Evolutionary conservation across 768 basidiomycete genomes (phyloP), one percentile per base, ranked within the genome.

Genomic region (Lentinula detonsa): DNA sequence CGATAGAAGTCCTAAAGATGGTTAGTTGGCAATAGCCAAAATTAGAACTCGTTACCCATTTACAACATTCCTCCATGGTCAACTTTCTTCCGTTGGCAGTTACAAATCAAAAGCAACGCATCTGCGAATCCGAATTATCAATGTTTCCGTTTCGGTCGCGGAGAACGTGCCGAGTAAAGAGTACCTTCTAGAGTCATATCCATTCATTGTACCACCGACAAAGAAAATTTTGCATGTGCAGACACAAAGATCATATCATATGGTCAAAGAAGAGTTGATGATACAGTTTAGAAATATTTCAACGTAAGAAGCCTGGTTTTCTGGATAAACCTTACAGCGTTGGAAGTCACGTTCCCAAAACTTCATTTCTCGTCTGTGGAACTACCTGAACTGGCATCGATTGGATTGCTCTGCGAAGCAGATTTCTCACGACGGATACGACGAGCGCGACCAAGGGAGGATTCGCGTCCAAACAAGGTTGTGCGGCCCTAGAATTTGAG

Each of bases 391-490:
- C 46, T 48, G 21, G 21, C 46, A 23, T 48, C 21, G 8, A 23
- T 11, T 48, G 46, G 46, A 48, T 18, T 5, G 13, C 37, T 39
- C 13, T 39, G 46, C 46, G 46, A 48, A 23, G 45, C 57, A 18
- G 33, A 33, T 13, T 59, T 39, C 31, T 59, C 74, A 28, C 69
- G 70, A 4, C 61, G 67, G 15, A 64, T 60, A 16, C 73, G 71
- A 15, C 70, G 74, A 18, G 73, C 72, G 13, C 60, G 65, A 16
- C 75, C 84, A 11, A 78, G 79, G 0, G 78, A 79, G 13, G 82
- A 84, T 68, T 89, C 84, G 54, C 66, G 67, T 16, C 87, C 86
- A 48, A 88, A 70, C 54, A 90, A 60, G 57, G 71, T 85, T n/a
- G 81, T 84, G 43, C 88, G 84, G 42, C 88, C 87, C 86, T 87